Conservation (phyloP, 345 rosid genomes). For the Brassica nigra region DNA sequence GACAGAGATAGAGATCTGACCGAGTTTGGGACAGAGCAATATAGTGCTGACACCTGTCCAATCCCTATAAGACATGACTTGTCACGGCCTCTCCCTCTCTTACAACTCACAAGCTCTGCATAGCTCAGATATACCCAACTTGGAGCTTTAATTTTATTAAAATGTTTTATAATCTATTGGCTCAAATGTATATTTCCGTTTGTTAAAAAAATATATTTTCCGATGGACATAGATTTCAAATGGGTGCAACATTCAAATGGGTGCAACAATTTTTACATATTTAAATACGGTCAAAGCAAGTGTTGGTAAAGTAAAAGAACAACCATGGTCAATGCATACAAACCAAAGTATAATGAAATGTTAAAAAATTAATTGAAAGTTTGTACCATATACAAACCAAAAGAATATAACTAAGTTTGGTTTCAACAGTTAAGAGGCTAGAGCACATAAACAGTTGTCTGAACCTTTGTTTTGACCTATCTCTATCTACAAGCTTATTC, state of each 20-base stretch:
- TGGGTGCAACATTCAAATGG: neutral
- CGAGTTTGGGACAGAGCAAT: conserved; percentile 31
- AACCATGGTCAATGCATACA: neutral
- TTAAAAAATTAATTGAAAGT: neutral
- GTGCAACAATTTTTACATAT: neutral
- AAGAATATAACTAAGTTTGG: neutral
- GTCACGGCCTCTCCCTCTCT: neutral
- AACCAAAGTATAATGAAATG: neutral
- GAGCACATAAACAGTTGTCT: neutral
- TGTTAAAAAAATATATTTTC: neutral
- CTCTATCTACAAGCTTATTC: neutral
- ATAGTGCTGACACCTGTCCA: conserved; percentile 33
- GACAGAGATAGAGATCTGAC: conserved; percentile 14
- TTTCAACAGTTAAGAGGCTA: neutral
- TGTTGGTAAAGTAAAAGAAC: neutral
- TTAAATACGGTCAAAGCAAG: neutral
- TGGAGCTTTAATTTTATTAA: neutral
- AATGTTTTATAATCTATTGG: neutral
- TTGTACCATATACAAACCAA: neutral
- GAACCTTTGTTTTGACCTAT: neutral
- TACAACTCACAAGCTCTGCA: neutral
- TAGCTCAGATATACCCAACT: neutral
- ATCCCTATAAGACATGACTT: conserved; percentile 28
- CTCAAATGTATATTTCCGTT: neutral
- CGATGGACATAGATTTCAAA: neutral